Evolutionary conservation across 345 rosid genomes (phyloP).

Genomic region (Pistacia integerrima): DNA sequence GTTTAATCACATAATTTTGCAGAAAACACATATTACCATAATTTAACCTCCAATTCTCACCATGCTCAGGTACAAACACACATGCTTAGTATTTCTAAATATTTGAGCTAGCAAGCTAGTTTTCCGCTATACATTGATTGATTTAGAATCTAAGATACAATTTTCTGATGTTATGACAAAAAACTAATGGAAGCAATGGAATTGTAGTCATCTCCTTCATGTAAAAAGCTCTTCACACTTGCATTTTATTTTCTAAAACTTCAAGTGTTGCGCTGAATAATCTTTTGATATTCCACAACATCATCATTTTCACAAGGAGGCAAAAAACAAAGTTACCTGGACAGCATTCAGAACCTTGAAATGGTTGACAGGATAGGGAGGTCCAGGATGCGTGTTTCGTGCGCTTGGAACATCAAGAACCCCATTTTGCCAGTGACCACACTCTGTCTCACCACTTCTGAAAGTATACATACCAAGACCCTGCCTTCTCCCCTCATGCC

Average conservation of each 20-base stretch:
- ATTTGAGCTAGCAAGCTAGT: not conserved
- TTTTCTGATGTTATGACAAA: not conserved
- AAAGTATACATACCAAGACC: constrained; percentile 83
- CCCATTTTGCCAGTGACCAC: constrained; percentile 81
- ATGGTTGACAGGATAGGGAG: constrained; percentile 31
- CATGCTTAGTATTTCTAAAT: not conserved
- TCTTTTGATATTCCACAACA: not conserved
- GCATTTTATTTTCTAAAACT: not conserved
- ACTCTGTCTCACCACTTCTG: constrained; percentile 74
- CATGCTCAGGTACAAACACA: not conserved
- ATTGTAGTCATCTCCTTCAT: not conserved
- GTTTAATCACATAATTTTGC: not conserved
- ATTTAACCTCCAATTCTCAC: not conserved
- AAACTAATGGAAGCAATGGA: not conserved
- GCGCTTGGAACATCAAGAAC: constrained; percentile 33
- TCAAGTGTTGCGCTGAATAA: not conserved
- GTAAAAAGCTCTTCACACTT: not conserved
- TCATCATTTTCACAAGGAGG: not conserved
- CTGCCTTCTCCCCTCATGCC: constrained; percentile 94
- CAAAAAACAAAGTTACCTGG: constrained; percentile 37
- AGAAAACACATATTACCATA: not conserved
- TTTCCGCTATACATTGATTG: not conserved
- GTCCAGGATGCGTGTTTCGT: constrained; percentile 25
- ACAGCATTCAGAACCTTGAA: constrained; percentile 44
- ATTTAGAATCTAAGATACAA: not conserved